Conservation (phyloP, 768 basidiomycete species). For the Cubamyces sp. region DNA sequence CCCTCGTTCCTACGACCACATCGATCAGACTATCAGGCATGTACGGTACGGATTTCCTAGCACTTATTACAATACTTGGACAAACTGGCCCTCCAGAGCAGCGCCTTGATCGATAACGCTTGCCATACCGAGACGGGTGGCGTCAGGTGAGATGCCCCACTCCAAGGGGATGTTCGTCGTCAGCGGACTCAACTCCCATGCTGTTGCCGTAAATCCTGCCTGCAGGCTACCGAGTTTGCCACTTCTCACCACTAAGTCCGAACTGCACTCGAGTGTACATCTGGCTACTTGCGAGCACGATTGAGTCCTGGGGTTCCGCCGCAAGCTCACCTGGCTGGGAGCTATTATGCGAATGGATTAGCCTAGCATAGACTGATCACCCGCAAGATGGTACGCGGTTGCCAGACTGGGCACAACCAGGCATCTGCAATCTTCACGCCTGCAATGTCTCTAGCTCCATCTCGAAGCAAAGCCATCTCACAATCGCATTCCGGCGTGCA, state of each 20-base stretch:
- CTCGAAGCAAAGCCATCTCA: not conserved
- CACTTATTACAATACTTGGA: conserved; percentile 10
- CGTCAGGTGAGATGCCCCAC: conserved; percentile 18
- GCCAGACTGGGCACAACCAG: not conserved
- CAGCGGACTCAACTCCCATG: not conserved
- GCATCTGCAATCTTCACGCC: not conserved
- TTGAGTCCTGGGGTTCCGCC: not conserved
- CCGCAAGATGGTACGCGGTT: not conserved
- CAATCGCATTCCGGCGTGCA: not conserved
- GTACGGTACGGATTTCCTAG: conserved; percentile 7
- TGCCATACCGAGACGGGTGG: conserved; percentile 6
- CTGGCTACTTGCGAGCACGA: not conserved
- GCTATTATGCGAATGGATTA: not conserved
- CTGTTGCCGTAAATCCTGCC: not conserved
- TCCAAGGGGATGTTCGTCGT: not conserved
- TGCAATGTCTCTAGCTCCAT: not conserved
- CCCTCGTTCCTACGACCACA: not conserved
- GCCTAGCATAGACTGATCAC: not conserved
- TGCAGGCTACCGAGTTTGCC: conserved; percentile 11
- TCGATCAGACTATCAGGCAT: conserved; percentile 22
- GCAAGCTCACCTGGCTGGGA: no score
- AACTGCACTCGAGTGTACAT: not conserved
- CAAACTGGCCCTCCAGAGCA: conserved; percentile 11
- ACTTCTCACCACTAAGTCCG: not conserved
- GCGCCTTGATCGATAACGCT: conserved; percentile 17